phyloP scores from a whole-genome alignment of 768 basidiomycete genomes.

The Tulasnella sp. region DNA sequence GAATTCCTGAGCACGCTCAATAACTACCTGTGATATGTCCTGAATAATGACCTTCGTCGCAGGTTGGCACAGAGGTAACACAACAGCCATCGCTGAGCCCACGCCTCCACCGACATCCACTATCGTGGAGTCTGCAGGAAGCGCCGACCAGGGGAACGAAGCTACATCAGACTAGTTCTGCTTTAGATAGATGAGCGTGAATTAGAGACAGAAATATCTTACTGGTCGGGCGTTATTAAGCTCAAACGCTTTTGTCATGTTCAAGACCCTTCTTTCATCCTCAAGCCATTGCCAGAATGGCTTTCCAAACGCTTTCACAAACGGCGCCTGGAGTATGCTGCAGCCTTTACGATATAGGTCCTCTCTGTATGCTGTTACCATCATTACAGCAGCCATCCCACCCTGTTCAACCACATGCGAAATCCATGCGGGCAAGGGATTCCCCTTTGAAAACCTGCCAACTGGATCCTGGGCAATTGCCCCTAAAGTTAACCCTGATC shows the following conservation, averaged over 20 bases:
- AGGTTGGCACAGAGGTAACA: background rate
- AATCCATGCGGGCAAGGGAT: background rate
- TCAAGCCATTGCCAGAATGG: slow-evolving; percentile 1
- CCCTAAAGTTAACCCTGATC: background rate
- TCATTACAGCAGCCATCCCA: background rate
- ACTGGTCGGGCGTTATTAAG: too few species aligned
- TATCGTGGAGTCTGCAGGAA: background rate
- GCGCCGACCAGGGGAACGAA: background rate
- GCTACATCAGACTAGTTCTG: background rate
- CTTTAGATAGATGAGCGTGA: too few species aligned
- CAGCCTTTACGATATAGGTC: background rate
- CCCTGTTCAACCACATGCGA: background rate
- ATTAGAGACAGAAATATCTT: too few species aligned
- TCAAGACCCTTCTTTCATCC: too few species aligned
- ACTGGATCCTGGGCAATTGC: background rate
- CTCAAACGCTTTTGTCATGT: too few species aligned
- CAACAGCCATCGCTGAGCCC: background rate
- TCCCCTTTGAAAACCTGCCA: background rate
- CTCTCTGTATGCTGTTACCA: background rate
- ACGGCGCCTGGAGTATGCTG: background rate
- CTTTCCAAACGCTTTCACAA: background rate
- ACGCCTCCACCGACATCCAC: slow-evolving; percentile 13
- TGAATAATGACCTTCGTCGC: background rate
- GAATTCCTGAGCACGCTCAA: background rate
- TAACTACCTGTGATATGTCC: background rate